Evolutionary conservation across 108 stramenopile genomes (phyloP), one percentile per base, ranked within the genome.

Genomic region (Cylindrotheca fusiformis): DNA sequence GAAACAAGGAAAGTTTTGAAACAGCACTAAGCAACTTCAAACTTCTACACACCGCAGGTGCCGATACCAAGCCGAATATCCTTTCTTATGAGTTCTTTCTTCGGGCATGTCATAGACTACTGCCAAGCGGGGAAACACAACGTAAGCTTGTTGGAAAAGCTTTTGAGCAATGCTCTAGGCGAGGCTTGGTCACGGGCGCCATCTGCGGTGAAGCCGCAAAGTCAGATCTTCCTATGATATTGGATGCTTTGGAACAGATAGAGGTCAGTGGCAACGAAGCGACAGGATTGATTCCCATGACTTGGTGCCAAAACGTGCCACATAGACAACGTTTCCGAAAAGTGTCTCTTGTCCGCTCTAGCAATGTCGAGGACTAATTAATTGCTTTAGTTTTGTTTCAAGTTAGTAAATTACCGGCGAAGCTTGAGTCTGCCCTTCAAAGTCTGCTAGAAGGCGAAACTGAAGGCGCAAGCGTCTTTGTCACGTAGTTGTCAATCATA

Each of bases 401-500:
- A n/a, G n/a, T n/a, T n/a, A n/a, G n/a, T n/a, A n/a, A n/a, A n/a
- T n/a, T n/a, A n/a, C n/a, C n/a, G n/a, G n/a, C n/a, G n/a, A n/a
- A n/a, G n/a, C n/a, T 31, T 12, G 3, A 30, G 29, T 56, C 19
- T 14, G 29, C 26, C 1, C 28, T 18, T 56, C 22, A 56, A 1
- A 56, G 55, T 30, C 55, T 27, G n/a, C 55, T 56, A 32, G 26
- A 17, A 32, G 1, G 32, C 17, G n/a, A n/a, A n/a, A 49, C 23
- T 12, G 8, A 24, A 20, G 10, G 49, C n/a, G 10, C 36, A 41
- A 41, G 58, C 5, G 24, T 26, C 21, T 63, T 55, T 44, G 14
- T 58, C 1, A 72, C 71, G 23, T 58, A 54, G 10, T 64, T 65
- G 24, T 83, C 63, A 27, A 88, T 50, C 54, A 95, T 77, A 12